These are phyloP conservation scores for Lentinula edodes DNA, from an alignment of 768 basidiomycete species.

Conservation along the genomic window DNA sequence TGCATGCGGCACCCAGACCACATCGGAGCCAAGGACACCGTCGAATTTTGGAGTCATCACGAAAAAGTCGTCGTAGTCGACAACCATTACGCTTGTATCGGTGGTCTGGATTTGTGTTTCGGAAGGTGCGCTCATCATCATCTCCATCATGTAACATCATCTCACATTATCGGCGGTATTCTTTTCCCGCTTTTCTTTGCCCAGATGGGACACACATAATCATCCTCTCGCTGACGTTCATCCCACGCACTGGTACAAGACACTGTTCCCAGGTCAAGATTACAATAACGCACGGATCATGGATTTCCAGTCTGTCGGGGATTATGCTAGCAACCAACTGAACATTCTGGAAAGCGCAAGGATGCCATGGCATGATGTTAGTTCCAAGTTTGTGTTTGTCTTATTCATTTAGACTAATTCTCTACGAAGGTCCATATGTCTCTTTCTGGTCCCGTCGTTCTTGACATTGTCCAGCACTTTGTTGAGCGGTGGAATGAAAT, in stretches of 20 bases:
- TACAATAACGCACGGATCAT: constrained; percentile 86
- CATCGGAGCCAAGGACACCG: constrained; percentile 75
- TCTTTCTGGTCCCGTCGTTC: constrained; percentile 69
- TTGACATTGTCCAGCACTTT: constrained; percentile 93
- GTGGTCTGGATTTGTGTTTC: constrained; percentile 94
- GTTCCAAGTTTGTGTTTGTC: constrained; percentile 18
- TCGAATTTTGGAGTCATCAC: constrained; percentile 90
- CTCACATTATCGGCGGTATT: neutral
- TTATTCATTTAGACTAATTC: neutral
- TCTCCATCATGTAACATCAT: neutral
- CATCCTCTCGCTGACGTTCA: constrained; percentile 92
- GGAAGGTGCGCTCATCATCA: constrained; percentile 44
- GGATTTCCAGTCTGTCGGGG: constrained; percentile 80
- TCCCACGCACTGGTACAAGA: constrained; percentile 69
- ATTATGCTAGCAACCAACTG: constrained; percentile 67
- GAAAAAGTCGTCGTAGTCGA: constrained; percentile 91
- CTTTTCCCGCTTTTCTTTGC: neutral
- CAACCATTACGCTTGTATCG: constrained; percentile 80
- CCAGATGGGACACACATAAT: constrained; percentile 82
- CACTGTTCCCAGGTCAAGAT: constrained; percentile 91
- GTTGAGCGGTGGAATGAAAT: constrained; percentile 89
- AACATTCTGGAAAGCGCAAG: constrained; percentile 63
- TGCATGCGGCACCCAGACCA: constrained; percentile 91
- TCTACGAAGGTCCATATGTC: constrained; percentile 72
- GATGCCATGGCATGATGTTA: constrained; percentile 96